A percentile compares a stretch with the other conserved stretches of the same genome.
Evolutionary conservation across 2,329 filamentous ascomycete genomes (phyloP).

Genomic region (Phyllosticta ampelicida): DNA sequence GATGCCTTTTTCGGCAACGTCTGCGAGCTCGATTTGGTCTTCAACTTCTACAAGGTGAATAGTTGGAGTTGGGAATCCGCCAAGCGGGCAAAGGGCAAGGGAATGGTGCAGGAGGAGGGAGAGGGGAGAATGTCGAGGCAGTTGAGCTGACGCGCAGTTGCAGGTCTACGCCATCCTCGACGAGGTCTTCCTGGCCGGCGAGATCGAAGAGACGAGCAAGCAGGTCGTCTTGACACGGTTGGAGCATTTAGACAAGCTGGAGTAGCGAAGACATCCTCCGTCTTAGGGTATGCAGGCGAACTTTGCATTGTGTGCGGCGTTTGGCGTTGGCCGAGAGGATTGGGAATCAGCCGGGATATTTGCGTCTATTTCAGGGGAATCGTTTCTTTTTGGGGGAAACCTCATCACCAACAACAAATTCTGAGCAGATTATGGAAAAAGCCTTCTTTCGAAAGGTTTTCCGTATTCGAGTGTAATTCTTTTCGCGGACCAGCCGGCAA

Average conservation of each 20-base stretch:
- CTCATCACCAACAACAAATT: neutral
- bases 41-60: conserved; percentile 59
- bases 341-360: neutral
- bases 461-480: too few species aligned
- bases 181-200: conserved; percentile 92
- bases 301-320: neutral
- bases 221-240: conserved; percentile 89
- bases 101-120: neutral
- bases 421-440: too few species aligned
- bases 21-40: conserved; percentile 85
- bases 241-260: conserved; percentile 93
- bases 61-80: too few species aligned
- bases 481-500: too few species aligned
- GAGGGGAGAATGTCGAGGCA: neutral
- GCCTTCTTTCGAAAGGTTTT: too few species aligned
- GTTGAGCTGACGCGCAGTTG: conserved; percentile 12
- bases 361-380: neutral
- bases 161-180: conserved; percentile 95
- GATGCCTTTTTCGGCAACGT: conserved; percentile 99
- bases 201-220: conserved; percentile 98
- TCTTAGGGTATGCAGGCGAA: neutral
- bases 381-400: neutral
- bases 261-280: conserved; percentile 39
- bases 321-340: neutral
- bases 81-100: too few species aligned